Conservation (phyloP, 2,329 filamentous ascomycete species). For the Mycosphaerella arachidis region DNA sequence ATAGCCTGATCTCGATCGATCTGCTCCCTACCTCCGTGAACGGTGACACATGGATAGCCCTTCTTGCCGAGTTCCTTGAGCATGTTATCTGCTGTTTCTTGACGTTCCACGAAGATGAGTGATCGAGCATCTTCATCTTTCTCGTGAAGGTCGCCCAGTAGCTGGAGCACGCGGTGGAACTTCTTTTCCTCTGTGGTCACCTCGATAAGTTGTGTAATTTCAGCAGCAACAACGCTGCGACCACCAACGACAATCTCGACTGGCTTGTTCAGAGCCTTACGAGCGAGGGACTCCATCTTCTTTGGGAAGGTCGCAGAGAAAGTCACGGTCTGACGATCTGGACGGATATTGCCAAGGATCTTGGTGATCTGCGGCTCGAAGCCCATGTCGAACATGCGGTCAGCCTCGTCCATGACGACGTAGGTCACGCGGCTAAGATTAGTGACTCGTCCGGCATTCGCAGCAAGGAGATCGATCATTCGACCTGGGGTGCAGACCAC, state of each 20-base stretch:
- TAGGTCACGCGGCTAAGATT: slow-evolving; percentile 87
- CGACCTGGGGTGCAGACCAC: slow-evolving; percentile 92
- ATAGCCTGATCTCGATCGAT: slow-evolving; percentile 90
- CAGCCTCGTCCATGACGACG: slow-evolving; percentile 92
- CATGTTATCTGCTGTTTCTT: slow-evolving; percentile 34
- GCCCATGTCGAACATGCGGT: slow-evolving; percentile 99
- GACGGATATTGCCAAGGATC: slow-evolving; percentile 85
- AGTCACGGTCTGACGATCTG: slow-evolving; percentile 86
- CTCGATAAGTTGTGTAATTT: slow-evolving; percentile 89
- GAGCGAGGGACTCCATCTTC: slow-evolving; percentile 84
- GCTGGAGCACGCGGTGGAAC: slow-evolving; percentile 75
- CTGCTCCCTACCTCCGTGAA: slow-evolving; percentile 91
- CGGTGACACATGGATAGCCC: slow-evolving; percentile 86
- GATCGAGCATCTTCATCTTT: slow-evolving; percentile 85
- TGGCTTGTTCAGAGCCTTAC: slow-evolving; percentile 79
- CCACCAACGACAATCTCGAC: slow-evolving; percentile 92
- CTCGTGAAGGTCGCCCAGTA: slow-evolving; percentile 81
- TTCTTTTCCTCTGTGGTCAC: slow-evolving; percentile 78
- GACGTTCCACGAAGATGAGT: slow-evolving; percentile 55
- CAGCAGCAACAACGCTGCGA: slow-evolving; percentile 61
- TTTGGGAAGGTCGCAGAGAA: slow-evolving; percentile 96
- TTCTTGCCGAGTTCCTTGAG: slow-evolving; percentile 75
- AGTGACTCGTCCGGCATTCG: slow-evolving; percentile 90
- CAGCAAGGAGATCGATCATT: slow-evolving; percentile 89
- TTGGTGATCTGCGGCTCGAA: slow-evolving; percentile 98